Percentiles rank a stretch among this genome's conserved stretches.
Evolutionary conservation across 2,329 filamentous ascomycete species (phyloP).

Genomic region (Bipolaris zeicola): DNA sequence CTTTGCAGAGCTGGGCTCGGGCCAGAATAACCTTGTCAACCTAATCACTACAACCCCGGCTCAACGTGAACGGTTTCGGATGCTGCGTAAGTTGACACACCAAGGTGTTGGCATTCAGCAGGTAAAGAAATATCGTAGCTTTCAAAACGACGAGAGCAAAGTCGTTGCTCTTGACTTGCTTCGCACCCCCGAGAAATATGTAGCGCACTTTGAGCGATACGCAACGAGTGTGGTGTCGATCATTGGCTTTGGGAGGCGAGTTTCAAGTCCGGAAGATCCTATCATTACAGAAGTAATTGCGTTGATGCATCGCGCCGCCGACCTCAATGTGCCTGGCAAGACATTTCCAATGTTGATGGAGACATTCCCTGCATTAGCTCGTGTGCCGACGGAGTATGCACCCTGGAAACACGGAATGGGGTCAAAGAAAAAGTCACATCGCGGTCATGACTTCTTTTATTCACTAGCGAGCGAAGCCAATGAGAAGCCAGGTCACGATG

Average conservation of each 20-base stretch:
- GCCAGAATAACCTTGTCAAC: constrained; percentile 46
- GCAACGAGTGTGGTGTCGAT: constrained; percentile 62
- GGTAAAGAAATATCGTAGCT: constrained; percentile 60
- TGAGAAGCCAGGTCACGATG: constrained; percentile 37
- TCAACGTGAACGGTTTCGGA: constrained; percentile 40
- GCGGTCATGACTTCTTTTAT: constrained; percentile 45
- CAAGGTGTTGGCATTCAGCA: constrained; percentile 54
- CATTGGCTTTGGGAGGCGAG: constrained; percentile 62
- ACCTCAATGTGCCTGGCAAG: constrained; percentile 57
- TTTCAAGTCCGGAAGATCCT: constrained; percentile 58
- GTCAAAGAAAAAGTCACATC: constrained; percentile 29
- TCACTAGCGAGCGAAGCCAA: constrained; percentile 40
- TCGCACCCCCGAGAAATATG: constrained; percentile 53
- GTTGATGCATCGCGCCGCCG: constrained; percentile 62
- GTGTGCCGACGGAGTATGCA: constrained; percentile 57
- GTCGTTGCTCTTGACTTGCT: constrained; percentile 58
- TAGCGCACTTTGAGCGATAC: constrained; percentile 60
- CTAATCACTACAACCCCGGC: constrained; percentile 40
- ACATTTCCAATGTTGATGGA: constrained; percentile 64
- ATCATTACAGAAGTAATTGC: constrained; percentile 66
- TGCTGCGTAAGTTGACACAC: constrained; percentile 43
- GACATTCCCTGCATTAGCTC: constrained; percentile 61
- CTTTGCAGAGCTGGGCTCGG: constrained; percentile 47
- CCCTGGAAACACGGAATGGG: constrained; percentile 47
- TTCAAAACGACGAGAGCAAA: constrained; percentile 65